phyloP scores from a whole-genome alignment of 2,329 filamentous ascomycete genomes.

The Phialophora verrucosa region DNA sequence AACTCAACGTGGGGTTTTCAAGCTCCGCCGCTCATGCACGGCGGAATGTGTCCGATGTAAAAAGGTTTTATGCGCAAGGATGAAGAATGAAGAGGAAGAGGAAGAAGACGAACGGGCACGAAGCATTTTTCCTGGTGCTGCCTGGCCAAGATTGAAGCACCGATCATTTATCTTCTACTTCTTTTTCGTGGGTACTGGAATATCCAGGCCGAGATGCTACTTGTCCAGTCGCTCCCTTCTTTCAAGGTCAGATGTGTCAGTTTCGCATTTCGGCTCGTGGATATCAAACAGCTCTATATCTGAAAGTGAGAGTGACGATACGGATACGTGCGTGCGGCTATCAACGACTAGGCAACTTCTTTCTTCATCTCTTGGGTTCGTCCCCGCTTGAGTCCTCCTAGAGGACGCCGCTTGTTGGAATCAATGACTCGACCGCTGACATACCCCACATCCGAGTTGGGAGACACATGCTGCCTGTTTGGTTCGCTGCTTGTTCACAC shows the following conservation, averaged over 20 bases:
- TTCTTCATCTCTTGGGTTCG: neutral
- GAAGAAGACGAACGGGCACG: neutral
- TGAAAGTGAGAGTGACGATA: neutral
- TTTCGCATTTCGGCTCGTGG: neutral
- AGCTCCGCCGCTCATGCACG: too few species aligned
- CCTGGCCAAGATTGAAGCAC: too few species aligned
- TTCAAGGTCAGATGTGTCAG: neutral
- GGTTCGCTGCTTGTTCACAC: neutral
- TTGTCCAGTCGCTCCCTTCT: too few species aligned
- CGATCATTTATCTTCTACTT: too few species aligned
- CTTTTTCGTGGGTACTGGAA: too few species aligned
- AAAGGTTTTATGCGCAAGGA: neutral
- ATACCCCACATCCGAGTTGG: neutral
- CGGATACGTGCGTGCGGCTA: neutral
- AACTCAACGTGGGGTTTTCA: neutral
- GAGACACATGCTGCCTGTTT: neutral
- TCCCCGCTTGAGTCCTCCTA: too few species aligned
- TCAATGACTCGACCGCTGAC: neutral
- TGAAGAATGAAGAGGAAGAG: neutral
- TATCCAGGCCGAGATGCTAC: too few species aligned
- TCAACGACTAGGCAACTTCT: neutral
- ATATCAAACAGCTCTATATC: neutral
- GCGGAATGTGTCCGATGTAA: neutral
- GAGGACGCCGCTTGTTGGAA: neutral
- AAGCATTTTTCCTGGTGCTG: too few species aligned